Percentiles rank a stretch among this genome's conserved stretches.
Evolutionary conservation across 1,139 yeast genomes (phyloP).

Genomic region (Sugiyamaella xylanicola): DNA sequence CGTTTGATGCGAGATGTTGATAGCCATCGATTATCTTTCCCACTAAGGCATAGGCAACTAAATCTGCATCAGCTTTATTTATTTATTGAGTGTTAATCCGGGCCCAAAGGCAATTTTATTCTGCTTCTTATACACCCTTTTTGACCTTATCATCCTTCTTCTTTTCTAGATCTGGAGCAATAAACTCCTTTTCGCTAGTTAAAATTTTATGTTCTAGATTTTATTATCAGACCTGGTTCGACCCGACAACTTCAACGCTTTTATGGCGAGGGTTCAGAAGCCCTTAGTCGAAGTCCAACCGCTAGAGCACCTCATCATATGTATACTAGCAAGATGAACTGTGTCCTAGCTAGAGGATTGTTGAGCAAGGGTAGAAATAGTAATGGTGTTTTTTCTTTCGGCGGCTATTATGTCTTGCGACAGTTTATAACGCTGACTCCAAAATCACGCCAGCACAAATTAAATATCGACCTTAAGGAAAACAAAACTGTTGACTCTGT

Average conservation of each 20-base stretch:
- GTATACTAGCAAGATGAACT: neutral
- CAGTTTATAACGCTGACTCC: neutral
- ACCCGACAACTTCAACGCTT: too few species aligned
- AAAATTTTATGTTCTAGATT: too few species aligned
- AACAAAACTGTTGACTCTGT: neutral
- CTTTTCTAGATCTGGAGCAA: too few species aligned
- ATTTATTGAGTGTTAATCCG: too few species aligned
- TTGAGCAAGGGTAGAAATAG: neutral
- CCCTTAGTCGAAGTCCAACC: too few species aligned
- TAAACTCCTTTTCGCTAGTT: too few species aligned
- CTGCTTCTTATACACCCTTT: too few species aligned
- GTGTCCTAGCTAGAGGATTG: neutral
- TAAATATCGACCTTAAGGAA: neutral
- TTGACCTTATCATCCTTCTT: too few species aligned
- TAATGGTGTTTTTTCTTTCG: neutral
- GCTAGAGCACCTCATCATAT: neutral
- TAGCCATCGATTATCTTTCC: slow-evolving; percentile 4
- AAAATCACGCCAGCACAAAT: neutral
- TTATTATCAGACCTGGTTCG: too few species aligned
- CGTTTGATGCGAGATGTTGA: slow-evolving; percentile 1
- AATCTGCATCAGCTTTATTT: too few species aligned
- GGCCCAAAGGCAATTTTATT: too few species aligned
- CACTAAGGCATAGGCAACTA: slow-evolving; percentile 1
- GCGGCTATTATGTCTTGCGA: neutral
- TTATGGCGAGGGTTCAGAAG: too few species aligned